These are phyloP conservation scores for Paraglomus brasilianum DNA, from an alignment of 192 early-diverging fungal species.

Conservation along the genomic window DNA sequence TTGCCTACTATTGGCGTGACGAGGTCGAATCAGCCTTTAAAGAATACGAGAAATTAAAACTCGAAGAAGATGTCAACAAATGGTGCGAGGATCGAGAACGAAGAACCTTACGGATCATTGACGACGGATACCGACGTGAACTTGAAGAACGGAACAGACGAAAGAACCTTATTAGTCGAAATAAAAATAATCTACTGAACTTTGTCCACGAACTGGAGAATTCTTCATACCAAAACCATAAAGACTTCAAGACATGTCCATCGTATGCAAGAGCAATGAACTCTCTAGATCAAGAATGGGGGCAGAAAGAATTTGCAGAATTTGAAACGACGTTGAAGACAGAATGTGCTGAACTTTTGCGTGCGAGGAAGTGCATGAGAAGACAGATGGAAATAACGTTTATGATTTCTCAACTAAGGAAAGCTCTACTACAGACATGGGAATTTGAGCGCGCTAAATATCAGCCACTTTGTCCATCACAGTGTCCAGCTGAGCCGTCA, in stretches of 20 bases:
- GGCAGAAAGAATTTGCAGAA: not conserved
- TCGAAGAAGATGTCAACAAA: not conserved
- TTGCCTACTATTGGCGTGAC: not conserved
- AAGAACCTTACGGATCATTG: not conserved
- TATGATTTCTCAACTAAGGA: not conserved
- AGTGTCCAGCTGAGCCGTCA: no score
- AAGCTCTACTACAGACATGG: not conserved
- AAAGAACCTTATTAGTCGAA: not conserved
- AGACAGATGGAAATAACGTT: not conserved
- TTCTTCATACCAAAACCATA: not conserved
- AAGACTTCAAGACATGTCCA: not conserved
- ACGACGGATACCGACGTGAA: not conserved
- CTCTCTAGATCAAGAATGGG: not conserved
- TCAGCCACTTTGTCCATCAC: no score
- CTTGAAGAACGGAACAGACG: not conserved
- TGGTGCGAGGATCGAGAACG: not conserved
- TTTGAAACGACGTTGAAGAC: not conserved
- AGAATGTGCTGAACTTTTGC: not conserved
- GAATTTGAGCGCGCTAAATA: not conserved
- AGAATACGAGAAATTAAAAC: not conserved
- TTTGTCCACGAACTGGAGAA: not conserved
- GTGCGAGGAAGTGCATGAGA: not conserved
- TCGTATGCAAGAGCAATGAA: not conserved
- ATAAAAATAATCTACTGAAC: not conserved
- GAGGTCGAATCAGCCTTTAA: constrained; percentile 7